Conservation (phyloP, 192 early-diverging fungal genomes). For the Coemansia pectinata region DNA sequence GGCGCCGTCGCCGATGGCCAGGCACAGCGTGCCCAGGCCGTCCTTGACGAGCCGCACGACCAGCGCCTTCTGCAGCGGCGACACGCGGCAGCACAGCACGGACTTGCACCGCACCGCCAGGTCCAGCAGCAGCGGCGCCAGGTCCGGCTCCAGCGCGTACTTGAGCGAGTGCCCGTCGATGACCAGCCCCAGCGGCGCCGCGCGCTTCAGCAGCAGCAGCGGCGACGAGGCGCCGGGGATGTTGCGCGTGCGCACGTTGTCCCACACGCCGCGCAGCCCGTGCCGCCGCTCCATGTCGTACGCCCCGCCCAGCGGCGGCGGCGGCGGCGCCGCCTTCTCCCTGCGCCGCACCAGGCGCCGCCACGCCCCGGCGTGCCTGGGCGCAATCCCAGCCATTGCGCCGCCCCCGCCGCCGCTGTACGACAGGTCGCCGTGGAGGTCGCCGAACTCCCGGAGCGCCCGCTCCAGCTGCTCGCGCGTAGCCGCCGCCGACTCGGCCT, state of each 20-base stretch:
- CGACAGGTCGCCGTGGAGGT: conserved; percentile 47
- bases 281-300: conserved; percentile 27
- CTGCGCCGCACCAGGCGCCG: conserved; percentile 25
- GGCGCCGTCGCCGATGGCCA: conserved; percentile 95
- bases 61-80: conserved; percentile 93
- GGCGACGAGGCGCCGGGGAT: too few species aligned
- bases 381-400: conserved; percentile 32
- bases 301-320: background rate
- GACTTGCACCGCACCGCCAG: conserved; percentile 79
- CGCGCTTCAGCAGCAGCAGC: conserved; percentile 32
- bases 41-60: conserved; percentile 89
- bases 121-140: conserved; percentile 64
- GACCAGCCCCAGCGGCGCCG: conserved; percentile 66
- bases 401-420: conserved; percentile 41
- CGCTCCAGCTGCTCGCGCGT: conserved; percentile 69
- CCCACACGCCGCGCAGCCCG: conserved; percentile 52
- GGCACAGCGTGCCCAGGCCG: conserved; percentile 78
- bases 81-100: conserved; percentile 95
- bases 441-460: conserved; percentile 64
- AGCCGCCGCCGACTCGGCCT: conserved; percentile 57
- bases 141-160: conserved; percentile 66
- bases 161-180: conserved; percentile 93
- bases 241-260: conserved; percentile 53
- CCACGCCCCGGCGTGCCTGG: conserved; percentile 40
- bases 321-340: too few species aligned